Evolutionary conservation across 306 rosid species (phyloP).

Genomic region (Chamaecrista fasciculata): DNA sequence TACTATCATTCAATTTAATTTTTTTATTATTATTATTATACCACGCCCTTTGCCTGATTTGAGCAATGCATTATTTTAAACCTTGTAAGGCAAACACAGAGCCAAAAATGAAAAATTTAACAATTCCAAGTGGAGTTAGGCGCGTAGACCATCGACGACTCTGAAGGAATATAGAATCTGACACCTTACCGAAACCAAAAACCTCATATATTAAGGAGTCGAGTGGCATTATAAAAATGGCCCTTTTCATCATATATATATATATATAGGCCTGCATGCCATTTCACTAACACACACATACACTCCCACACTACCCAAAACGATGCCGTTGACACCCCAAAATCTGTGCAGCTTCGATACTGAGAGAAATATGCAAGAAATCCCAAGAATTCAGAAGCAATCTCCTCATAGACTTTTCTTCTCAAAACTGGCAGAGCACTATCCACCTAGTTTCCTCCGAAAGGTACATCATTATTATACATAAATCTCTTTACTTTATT

Average conservation of each 20-base stretch:
- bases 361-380: conserved; percentile 25
- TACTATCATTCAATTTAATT: neutral
- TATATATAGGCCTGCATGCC: neutral
- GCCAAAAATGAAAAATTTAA: neutral
- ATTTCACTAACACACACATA: neutral
- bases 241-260: neutral
- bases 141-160: neutral
- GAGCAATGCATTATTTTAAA: neutral
- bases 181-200: neutral
- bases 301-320: neutral
- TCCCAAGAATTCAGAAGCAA: conserved; percentile 5
- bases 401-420: neutral
- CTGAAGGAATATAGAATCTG: neutral
- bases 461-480: conserved; percentile 40
- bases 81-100: neutral
- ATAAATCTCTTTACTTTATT: too few species aligned
- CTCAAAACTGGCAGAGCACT: conserved; percentile 26
- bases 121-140: neutral
- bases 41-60: neutral
- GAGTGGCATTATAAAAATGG: neutral
- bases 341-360: neutral
- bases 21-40: neutral
- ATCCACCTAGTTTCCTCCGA: conserved; percentile 51
- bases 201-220: neutral
- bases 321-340: conserved; percentile 27